Evolutionary conservation across 805 yeast genomes (phyloP).

Genomic region (Maudiozyma bulderi): DNA sequence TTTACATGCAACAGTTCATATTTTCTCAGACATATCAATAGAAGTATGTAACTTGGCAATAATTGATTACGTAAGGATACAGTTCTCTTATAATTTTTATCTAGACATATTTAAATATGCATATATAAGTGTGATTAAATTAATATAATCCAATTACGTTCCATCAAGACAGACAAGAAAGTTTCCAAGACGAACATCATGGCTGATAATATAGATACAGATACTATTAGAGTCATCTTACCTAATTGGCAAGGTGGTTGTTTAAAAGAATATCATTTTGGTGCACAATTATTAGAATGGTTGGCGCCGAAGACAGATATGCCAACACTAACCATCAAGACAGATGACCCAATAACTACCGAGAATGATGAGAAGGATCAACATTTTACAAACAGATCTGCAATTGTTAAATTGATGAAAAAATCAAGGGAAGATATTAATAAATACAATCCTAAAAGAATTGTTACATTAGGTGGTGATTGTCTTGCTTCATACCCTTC

Average conservation of each 20-base stretch:
- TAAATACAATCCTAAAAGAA: not conserved
- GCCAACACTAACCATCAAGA: not conserved
- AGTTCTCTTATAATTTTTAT: no score
- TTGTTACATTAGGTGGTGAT: slow-evolving; percentile 1
- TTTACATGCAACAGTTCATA: no score
- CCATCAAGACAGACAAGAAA: not conserved
- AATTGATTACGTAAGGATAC: no score
- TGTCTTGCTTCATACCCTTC: not conserved
- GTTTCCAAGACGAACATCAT: not conserved
- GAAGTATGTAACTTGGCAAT: no score
- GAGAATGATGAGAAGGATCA: not conserved
- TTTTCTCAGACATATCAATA: no score
- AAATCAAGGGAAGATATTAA: not conserved
- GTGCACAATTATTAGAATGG: not conserved
- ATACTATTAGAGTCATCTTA: not conserved
- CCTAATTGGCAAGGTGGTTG: not conserved
- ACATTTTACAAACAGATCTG: not conserved
- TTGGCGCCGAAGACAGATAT: not conserved
- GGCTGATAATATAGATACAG: not conserved
- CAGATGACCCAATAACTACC: not conserved
- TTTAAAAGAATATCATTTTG: not conserved
- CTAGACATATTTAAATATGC: no score
- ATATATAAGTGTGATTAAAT: no score
- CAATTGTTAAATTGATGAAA: not conserved
- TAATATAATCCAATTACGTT: no score